These are phyloP conservation scores for Linum usitatissimum DNA, from an alignment of 345 rosid species.

Conservation along the genomic window DNA sequence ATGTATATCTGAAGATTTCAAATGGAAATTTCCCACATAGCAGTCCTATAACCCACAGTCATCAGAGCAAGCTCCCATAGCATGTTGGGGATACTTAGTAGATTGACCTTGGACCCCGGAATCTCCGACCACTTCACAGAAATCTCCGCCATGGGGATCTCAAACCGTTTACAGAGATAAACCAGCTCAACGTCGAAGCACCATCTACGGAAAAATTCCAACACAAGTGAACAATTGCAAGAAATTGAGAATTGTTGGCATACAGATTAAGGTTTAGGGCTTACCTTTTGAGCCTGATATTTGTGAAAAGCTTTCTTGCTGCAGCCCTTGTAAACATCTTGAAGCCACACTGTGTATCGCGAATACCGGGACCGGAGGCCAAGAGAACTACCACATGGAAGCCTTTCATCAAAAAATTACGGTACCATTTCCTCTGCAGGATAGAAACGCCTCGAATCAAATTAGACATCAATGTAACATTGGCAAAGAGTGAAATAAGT, in stretches of 20 bases:
- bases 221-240: not conserved
- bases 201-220: slow-evolving; percentile 52
- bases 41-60: slow-evolving; percentile 77
- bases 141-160: slow-evolving; percentile 64
- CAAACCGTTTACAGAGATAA: slow-evolving; percentile 71
- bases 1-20: slow-evolving; percentile 16
- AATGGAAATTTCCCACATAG: slow-evolving; percentile 55
- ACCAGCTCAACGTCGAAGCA: slow-evolving; percentile 96
- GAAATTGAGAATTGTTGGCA: not conserved
- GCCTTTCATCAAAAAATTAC: slow-evolving; percentile 93
- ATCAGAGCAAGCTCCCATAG: slow-evolving; percentile 93
- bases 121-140: slow-evolving; percentile 94
- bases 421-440: slow-evolving; percentile 96
- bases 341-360: slow-evolving; percentile 99
- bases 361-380: slow-evolving; percentile 90
- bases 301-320: slow-evolving; percentile 84
- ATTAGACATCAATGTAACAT: slow-evolving; percentile 6
- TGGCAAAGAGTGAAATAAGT: not conserved
- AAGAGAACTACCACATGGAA: slow-evolving; percentile 85
- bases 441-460: slow-evolving; percentile 12
- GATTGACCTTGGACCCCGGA: slow-evolving; percentile 91
- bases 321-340: slow-evolving; percentile 99
- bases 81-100: slow-evolving; percentile 87
- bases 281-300: slow-evolving; percentile 77
- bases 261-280: not conserved